Base-by-base conservation (phyloP, 1,139 yeast genomes). In the Yamadazyma dendronema region DNA sequence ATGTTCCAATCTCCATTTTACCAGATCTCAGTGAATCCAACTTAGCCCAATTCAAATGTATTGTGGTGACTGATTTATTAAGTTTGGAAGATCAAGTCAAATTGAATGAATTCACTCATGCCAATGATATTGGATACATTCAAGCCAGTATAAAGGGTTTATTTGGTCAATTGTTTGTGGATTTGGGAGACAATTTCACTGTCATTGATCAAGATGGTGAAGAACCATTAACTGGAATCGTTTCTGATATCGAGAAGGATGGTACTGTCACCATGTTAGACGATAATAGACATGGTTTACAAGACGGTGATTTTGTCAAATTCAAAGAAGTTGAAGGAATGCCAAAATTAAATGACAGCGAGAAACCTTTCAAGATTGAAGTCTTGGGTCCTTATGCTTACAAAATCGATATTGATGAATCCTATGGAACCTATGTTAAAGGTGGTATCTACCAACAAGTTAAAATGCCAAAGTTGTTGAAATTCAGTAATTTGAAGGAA, bases 381-480 rank as follows among this genome's bases (percentile, higher is more conserved):
- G 97, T 89, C 2, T 72, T 85, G 48, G 98, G 98, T 7, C 98
- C 98, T 14, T 90, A 79, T 57, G 95, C 97, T 3, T 92, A 86
- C 69, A 81, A 79, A 54, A 79, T 92, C 46, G 38, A 36, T 17
- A 67, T 77, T 39, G 77, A 74, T 46, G 67, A 66, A 25, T 52
- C 62, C 28, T 69, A 61, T 59, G 95, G 95, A 17, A 63, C 71
- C 9, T 92, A 89, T 57, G 61, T 69, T 37, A 81, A 79, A 54
- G 96, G 97, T 31, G 99, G 99, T 43, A 72, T 86, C 38, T 92
- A 87, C 66, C 84, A 89, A 13, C 96, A 94, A 65, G 96, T 90
- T 30, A 90, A 90, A 64, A 79, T 85, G 53, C 97, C 98, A 19
- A 63, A 63, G 39, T 72, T 68, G 24, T 48, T 84, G 28, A 59